Evolutionary conservation across 768 basidiomycete species (phyloP).

Genomic region (Mycena amicta): DNA sequence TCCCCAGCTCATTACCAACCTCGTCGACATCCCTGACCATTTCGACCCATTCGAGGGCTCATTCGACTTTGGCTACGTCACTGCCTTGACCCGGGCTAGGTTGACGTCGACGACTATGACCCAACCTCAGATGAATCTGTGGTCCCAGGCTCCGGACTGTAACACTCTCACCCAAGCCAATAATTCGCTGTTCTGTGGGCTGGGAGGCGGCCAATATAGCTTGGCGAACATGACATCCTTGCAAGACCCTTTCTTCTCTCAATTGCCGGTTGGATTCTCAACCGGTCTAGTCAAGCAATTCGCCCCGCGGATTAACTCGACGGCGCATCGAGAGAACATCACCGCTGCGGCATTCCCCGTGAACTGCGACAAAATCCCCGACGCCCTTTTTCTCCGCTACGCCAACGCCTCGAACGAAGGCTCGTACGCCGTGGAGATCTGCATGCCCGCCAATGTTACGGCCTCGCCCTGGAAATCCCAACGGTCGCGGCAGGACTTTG

Average conservation of each 20-base stretch:
- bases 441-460: neutral
- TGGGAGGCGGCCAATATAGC: conserved; percentile 3
- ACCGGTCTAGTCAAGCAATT: conserved; percentile 13
- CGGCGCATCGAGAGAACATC: conserved; percentile 14
- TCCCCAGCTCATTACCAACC: neutral
- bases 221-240: conserved; percentile 8
- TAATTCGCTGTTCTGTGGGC: neutral
- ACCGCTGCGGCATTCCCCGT: conserved; percentile 8
- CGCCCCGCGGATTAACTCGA: conserved; percentile 14
- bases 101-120: conserved; percentile 5
- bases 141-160: conserved; percentile 5
- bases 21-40: conserved; percentile 6
- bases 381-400: conserved; percentile 3
- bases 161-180: neutral
- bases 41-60: neutral
- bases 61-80: conserved; percentile 5
- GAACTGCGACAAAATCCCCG: conserved; percentile 5
- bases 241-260: conserved; percentile 14
- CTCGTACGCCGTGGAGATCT: conserved; percentile 2
- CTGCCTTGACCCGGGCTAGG: conserved; percentile 5
- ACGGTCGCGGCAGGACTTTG: neutral
- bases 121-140: conserved; percentile 9
- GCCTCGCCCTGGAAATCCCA: neutral
- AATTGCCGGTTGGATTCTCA: conserved; percentile 10
- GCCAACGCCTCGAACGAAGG: conserved; percentile 1